phyloP scores from a whole-genome alignment of 2,329 filamentous ascomycete genomes.

The Cladosporium sp. region DNA sequence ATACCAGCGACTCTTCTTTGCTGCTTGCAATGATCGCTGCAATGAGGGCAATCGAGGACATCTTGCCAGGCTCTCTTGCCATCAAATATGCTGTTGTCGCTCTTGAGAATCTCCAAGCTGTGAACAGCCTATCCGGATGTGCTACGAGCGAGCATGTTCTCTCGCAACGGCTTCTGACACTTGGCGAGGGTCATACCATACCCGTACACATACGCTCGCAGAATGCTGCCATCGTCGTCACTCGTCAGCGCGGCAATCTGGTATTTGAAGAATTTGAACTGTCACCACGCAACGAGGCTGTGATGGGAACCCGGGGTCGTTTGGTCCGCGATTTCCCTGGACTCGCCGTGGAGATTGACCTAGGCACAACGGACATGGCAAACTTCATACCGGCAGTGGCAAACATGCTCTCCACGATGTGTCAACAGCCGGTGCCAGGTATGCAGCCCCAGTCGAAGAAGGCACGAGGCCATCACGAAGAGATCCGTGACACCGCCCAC shows the following conservation, averaged over 20 bases:
- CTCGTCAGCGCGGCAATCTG: constrained; percentile 27
- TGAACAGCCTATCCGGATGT: constrained; percentile 19
- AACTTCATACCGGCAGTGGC: constrained; percentile 17
- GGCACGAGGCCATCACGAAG: constrained; percentile 53
- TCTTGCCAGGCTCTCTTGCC: constrained; percentile 24
- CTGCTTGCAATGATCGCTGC: constrained; percentile 12
- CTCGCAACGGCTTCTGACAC: constrained; percentile 15
- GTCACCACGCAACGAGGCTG: constrained; percentile 50
- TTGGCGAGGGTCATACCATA: background rate
- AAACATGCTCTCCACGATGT: constrained; percentile 20
- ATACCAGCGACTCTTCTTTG: constrained; percentile 17
- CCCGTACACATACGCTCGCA: constrained; percentile 10
- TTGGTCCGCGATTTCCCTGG: constrained; percentile 60
- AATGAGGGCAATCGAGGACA: constrained; percentile 10
- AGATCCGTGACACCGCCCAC: constrained; percentile 55
- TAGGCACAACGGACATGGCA: constrained; percentile 20
- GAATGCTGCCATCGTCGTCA: constrained; percentile 25
- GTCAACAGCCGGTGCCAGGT: constrained; percentile 14
- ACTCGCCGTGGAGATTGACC: background rate
- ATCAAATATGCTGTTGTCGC: constrained; percentile 19
- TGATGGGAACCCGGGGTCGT: constrained; percentile 49
- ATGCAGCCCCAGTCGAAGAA: constrained; percentile 39
- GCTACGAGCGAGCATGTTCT: constrained; percentile 1
- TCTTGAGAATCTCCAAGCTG: constrained; percentile 26
- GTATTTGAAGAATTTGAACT: constrained; percentile 61